Conservation (phyloP, 1,284 basidiomycete genomes). For the Binderoboletus segoi region DNA sequence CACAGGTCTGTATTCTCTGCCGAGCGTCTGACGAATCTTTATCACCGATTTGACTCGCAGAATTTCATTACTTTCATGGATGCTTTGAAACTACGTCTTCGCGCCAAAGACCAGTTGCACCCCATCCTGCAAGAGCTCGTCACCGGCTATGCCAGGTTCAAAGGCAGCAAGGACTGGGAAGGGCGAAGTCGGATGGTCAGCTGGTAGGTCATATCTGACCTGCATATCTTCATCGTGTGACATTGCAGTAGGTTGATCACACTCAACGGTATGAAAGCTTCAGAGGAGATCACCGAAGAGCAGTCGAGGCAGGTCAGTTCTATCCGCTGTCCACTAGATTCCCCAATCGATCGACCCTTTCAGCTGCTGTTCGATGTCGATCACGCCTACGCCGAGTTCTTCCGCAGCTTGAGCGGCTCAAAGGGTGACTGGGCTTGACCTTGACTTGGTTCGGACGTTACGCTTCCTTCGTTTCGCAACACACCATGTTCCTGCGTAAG, state of each 20-base stretch:
- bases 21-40: not conserved
- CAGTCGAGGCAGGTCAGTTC: constrained; percentile 83
- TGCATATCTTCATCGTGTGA: not conserved
- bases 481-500: too few relatives aligned
- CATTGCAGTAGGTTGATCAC: constrained; percentile 79
- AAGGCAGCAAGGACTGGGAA: constrained; percentile 93
- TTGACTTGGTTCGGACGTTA: too few relatives aligned
- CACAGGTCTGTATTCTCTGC: constrained; percentile 63
- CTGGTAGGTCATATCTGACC: constrained; percentile 60
- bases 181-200: constrained; percentile 90
- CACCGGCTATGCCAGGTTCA: constrained; percentile 89
- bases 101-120: constrained; percentile 97
- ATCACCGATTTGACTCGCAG: constrained; percentile 41
- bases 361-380: constrained; percentile 97
- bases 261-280: constrained; percentile 95
- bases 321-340: not conserved
- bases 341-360: not conserved
- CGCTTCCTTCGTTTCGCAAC: too few relatives aligned
- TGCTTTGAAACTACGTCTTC: constrained; percentile 87
- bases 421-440: constrained; percentile 32
- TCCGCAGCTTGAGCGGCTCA: constrained; percentile 72
- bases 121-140: constrained; percentile 94
- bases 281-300: constrained; percentile 95
- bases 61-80: constrained; percentile 99
- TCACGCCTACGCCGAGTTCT: constrained; percentile 95